phyloP scores from a whole-genome alignment of 768 basidiomycete species.

The Leccinum subtestaceum region DNA sequence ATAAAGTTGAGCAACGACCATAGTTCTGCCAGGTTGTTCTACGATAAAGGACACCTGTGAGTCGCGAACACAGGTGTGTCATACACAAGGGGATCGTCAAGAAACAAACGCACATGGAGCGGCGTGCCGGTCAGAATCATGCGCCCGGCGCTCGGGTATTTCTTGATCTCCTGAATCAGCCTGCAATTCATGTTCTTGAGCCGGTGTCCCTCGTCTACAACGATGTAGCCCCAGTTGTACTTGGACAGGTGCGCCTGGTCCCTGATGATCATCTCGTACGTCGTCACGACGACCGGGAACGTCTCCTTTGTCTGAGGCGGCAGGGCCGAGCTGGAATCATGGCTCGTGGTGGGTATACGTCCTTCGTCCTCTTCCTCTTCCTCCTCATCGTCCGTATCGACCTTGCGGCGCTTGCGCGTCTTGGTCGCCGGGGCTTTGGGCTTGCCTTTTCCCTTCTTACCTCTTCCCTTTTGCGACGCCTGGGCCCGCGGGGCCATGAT shows the following conservation, averaged over 20 bases:
- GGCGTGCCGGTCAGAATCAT: constrained; percentile 97
- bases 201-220: constrained; percentile 94
- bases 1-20: constrained; percentile 97
- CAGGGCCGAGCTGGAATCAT: constrained; percentile 12
- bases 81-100: not conserved
- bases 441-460: constrained; percentile 10
- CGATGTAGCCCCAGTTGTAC: constrained; percentile 87
- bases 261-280: constrained; percentile 90
- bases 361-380: constrained; percentile 18
- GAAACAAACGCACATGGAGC: constrained; percentile 67
- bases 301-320: constrained; percentile 28
- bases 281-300: constrained; percentile 86
- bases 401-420: constrained; percentile 20
- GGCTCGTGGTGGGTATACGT: constrained; percentile 18
- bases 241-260: constrained; percentile 64
- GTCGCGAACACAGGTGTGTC: not conserved
- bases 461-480: constrained; percentile 17
- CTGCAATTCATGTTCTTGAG: constrained; percentile 93
- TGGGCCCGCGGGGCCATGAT: constrained; percentile 23
- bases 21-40: constrained; percentile 95
- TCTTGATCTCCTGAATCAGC: constrained; percentile 88
- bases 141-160: constrained; percentile 77
- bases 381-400: constrained; percentile 4
- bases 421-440: constrained; percentile 11
- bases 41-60: constrained; percentile 1